Evolutionary conservation across 208 protist genomes (phyloP).

Genomic region (Leishmania martiniquensis): DNA sequence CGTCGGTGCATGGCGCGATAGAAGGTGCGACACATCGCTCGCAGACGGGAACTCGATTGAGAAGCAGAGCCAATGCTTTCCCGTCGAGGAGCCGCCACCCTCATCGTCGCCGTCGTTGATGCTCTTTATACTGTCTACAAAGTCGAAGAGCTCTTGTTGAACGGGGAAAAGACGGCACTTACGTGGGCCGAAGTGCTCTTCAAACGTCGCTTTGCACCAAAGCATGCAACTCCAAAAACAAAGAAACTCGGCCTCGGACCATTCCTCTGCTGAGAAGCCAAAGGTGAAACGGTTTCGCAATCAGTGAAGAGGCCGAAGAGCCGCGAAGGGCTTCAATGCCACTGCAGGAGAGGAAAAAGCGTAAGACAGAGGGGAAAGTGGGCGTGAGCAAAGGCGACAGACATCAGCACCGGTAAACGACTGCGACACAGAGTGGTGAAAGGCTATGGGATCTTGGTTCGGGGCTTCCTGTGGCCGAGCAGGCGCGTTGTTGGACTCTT

Average conservation of each 20-base stretch:
- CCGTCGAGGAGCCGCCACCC: not conserved
- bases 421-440: too few relatives aligned
- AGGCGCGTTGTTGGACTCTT: too few relatives aligned
- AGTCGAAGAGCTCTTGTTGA: slow-evolving; percentile 83
- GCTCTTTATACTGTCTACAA: too few relatives aligned
- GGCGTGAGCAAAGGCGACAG: too few relatives aligned
- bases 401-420: too few relatives aligned
- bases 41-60: slow-evolving; percentile 83
- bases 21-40: slow-evolving; percentile 38
- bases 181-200: slow-evolving; percentile 44
- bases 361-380: too few relatives aligned
- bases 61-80: slow-evolving; percentile 70
- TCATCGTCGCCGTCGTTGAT: not conserved
- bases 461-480: too few relatives aligned
- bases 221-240: slow-evolving; percentile 45
- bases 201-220: slow-evolving; percentile 82
- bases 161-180: slow-evolving; percentile 66
- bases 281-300: not conserved
- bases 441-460: too few relatives aligned
- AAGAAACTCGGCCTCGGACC: not conserved
- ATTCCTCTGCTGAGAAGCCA: too few relatives aligned
- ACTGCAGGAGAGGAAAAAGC: not conserved
- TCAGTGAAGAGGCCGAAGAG: not conserved
- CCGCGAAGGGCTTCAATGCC: not conserved
- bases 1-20: slow-evolving; percentile 39